A percentile compares a stretch with the other conserved stretches of the same genome.
These are phyloP conservation scores for Wickerhamomyces xylosicus DNA, from an alignment of 805 yeast genomes.

Conservation along the genomic window DNA sequence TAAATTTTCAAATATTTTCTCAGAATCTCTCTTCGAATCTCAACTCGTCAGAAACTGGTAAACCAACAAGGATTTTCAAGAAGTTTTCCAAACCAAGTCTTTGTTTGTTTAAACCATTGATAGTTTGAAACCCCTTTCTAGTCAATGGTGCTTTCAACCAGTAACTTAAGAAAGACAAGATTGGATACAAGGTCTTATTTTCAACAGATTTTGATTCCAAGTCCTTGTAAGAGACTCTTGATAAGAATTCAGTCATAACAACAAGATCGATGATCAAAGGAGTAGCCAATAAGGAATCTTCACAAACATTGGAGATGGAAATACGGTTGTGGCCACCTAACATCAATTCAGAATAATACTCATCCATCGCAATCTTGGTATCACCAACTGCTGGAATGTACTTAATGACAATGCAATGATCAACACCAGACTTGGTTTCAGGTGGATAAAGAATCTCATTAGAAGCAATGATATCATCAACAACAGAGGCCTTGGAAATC, in stretches of 20 bases:
- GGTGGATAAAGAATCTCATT: slow-evolving; percentile 71
- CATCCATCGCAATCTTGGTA: slow-evolving; percentile 97
- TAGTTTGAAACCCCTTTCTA: slow-evolving; percentile 81
- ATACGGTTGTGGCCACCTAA: slow-evolving; percentile 95
- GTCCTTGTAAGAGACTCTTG: slow-evolving; percentile 73
- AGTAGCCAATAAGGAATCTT: slow-evolving; percentile 89
- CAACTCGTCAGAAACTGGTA: slow-evolving; percentile 83
- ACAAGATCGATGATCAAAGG: slow-evolving; percentile 90
- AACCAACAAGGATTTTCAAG: slow-evolving; percentile 80
- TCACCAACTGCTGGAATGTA: slow-evolving; percentile 93
- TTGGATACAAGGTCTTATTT: slow-evolving; percentile 58
- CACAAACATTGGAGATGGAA: slow-evolving; percentile 91
- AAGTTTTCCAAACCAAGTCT: slow-evolving; percentile 87
- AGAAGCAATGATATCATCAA: slow-evolving; percentile 88
- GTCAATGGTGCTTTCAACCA: slow-evolving; percentile 97
- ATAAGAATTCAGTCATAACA: slow-evolving; percentile 80
- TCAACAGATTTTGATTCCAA: slow-evolving; percentile 22
- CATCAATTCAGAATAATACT: slow-evolving; percentile 94
- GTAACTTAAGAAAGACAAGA: slow-evolving; percentile 77
- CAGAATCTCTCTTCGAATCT: slow-evolving; percentile 85
- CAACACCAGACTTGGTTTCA: slow-evolving; percentile 42
- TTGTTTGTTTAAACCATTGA: slow-evolving; percentile 92
- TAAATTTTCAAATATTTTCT: not conserved
- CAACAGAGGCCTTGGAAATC: slow-evolving; percentile 85
- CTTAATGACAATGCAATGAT: slow-evolving; percentile 92